Evolutionary conservation across 2,329 filamentous ascomycete species (phyloP).

Genomic region (Neofusicoccum ribis): DNA sequence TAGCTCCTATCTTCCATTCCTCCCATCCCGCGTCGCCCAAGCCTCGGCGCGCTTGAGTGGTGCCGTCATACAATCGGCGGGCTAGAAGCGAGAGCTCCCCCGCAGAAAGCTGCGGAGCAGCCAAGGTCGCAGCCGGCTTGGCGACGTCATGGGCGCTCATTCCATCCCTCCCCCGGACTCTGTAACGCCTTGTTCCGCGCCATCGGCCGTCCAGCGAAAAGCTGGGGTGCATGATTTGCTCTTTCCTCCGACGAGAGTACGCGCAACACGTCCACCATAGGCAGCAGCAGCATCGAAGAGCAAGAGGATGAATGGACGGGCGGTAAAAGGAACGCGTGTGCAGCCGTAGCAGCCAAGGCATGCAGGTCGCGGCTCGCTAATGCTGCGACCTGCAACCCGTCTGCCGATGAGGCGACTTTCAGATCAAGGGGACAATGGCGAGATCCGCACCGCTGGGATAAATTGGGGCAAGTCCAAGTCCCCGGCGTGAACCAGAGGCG

Average conservation of each 20-base stretch:
- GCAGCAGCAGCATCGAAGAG: not conserved
- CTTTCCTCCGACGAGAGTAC: not conserved
- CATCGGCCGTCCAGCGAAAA: not conserved
- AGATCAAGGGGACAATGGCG: not conserved
- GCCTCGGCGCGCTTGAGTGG: not conserved
- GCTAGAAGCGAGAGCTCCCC: not conserved
- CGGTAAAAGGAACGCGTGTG: not conserved
- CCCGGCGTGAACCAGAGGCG: not conserved
- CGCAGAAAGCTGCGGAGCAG: not conserved
- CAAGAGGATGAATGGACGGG: not conserved
- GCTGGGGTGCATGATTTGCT: not conserved
- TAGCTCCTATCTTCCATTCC: not conserved
- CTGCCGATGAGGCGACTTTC: not conserved
- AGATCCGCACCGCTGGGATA: not conserved
- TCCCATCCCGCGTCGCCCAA: not conserved
- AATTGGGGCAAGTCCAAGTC: not conserved
- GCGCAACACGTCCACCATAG: not conserved
- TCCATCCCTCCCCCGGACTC: not conserved
- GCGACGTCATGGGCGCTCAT: conserved; percentile 2
- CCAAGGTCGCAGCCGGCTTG: not conserved
- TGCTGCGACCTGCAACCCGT: not conserved
- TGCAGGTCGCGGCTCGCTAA: not conserved
- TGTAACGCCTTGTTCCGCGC: not conserved
- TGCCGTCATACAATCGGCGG: not conserved
- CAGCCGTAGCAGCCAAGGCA: conserved; percentile 7